Percentiles rank a stretch among this genome's conserved stretches.
phyloP scores from a whole-genome alignment of 192 early-diverging fungal genomes.

The Allomyces macrogynus region DNA sequence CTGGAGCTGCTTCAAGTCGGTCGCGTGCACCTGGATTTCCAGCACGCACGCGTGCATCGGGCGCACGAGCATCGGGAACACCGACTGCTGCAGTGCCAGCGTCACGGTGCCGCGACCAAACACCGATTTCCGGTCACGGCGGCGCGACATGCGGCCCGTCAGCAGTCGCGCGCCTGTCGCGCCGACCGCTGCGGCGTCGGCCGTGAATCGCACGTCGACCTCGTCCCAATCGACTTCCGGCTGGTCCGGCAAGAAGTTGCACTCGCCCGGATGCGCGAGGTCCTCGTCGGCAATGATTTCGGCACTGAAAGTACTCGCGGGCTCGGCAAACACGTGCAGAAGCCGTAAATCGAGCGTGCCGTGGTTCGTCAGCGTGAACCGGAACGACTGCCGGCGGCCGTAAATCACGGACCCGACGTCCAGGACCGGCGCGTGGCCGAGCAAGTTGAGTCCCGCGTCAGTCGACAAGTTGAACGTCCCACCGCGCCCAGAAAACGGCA shows the following conservation, averaged over 20 bases:
- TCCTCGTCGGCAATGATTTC: background rate
- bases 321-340: background rate
- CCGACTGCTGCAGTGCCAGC: background rate
- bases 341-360: background rate
- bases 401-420: background rate
- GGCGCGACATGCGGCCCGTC: background rate
- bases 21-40: background rate
- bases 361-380: background rate
- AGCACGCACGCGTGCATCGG: background rate
- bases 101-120: background rate
- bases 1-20: background rate
- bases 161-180: background rate
- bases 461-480: background rate
- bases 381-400: background rate
- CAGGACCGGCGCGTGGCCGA: background rate
- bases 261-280: background rate
- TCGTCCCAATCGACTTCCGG: conserved; percentile 32
- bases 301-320: background rate
- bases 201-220: conserved; percentile 12
- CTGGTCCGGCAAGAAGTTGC: conserved; percentile 5
- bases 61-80: background rate
- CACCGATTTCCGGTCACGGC: background rate
- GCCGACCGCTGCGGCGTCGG: background rate
- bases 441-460: background rate
- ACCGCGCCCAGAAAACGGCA: background rate